phyloP scores from a whole-genome alignment of 2,329 filamentous ascomycete genomes.

The Talaromyces sp. region DNA sequence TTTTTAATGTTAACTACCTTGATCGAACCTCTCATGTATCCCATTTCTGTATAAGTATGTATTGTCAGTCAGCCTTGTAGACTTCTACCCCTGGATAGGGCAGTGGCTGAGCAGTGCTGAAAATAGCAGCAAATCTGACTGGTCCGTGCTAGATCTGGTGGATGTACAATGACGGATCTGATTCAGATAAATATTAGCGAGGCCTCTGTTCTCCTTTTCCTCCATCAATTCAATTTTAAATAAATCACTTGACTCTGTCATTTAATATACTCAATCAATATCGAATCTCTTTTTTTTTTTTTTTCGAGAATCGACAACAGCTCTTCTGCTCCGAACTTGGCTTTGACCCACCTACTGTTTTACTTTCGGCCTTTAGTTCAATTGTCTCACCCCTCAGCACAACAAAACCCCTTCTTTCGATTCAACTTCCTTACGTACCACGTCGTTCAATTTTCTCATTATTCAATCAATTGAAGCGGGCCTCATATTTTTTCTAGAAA shows the following conservation, averaged over 20 bases:
- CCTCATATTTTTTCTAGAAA: too few species aligned
- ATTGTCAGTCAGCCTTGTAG: not conserved
- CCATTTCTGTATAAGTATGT: not conserved
- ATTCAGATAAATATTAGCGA: not conserved
- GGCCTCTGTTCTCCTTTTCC: not conserved
- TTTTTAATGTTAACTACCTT: not conserved
- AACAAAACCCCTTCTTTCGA: slow-evolving; percentile 8
- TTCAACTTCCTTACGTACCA: not conserved
- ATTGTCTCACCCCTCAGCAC: slow-evolving; percentile 4
- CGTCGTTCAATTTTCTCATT: too few species aligned
- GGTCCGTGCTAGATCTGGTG: slow-evolving; percentile 1
- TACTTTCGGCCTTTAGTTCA: not conserved
- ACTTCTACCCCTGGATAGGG: not conserved
- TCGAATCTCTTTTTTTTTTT: not conserved
- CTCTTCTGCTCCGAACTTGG: slow-evolving; percentile 1
- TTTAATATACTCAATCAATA: not conserved
- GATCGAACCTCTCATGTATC: too few species aligned
- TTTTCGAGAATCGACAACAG: not conserved
- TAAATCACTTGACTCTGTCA: not conserved
- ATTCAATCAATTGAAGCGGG: not conserved
- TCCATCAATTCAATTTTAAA: not conserved
- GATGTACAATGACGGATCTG: not conserved
- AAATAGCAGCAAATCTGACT: slow-evolving; percentile 1
- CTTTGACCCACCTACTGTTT: slow-evolving; percentile 5
- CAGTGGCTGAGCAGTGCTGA: slow-evolving; percentile 1